These are phyloP conservation scores for Yamadazyma dendronema DNA, from an alignment of 1,139 yeast genomes.

Conservation along the genomic window DNA sequence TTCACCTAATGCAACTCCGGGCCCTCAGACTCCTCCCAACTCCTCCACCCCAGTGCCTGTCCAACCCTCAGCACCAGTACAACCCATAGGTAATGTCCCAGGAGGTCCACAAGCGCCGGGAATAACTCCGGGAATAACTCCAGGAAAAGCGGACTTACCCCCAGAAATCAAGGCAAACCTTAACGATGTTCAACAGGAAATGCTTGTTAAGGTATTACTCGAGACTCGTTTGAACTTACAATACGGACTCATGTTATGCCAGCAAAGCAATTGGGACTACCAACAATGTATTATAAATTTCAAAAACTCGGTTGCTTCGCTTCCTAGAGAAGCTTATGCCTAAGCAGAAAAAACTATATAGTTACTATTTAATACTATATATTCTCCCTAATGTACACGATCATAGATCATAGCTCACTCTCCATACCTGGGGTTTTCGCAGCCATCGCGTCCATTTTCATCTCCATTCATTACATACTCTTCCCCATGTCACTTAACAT, in stretches of 20 bases:
- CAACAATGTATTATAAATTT: constrained; percentile 70
- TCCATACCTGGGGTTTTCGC: no score
- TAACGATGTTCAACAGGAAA: constrained; percentile 58
- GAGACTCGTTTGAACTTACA: constrained; percentile 78
- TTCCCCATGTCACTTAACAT: constrained; percentile 32
- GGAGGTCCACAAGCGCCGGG: constrained; percentile 7
- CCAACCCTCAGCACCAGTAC: constrained; percentile 6
- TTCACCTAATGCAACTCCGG: constrained; percentile 8
- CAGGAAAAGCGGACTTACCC: constrained; percentile 36
- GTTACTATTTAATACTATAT: background rate
- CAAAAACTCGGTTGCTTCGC: constrained; percentile 53
- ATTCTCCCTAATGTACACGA: background rate
- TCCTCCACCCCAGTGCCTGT: constrained; percentile 5
- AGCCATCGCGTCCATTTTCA: background rate
- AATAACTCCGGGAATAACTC: constrained; percentile 4
- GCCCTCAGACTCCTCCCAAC: constrained; percentile 6
- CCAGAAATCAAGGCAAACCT: constrained; percentile 55
- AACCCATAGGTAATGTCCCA: constrained; percentile 1
- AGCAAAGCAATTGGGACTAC: constrained; percentile 86
- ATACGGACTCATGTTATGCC: constrained; percentile 80
- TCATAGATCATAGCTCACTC: no score
- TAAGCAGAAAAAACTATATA: background rate
- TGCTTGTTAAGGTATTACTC: constrained; percentile 61
- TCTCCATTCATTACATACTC: background rate
- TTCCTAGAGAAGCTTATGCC: constrained; percentile 43